Percentiles rank a stretch among this genome's conserved stretches.
phyloP scores from a whole-genome alignment of 441 rosid genomes.

The Populus trichocarpa region DNA sequence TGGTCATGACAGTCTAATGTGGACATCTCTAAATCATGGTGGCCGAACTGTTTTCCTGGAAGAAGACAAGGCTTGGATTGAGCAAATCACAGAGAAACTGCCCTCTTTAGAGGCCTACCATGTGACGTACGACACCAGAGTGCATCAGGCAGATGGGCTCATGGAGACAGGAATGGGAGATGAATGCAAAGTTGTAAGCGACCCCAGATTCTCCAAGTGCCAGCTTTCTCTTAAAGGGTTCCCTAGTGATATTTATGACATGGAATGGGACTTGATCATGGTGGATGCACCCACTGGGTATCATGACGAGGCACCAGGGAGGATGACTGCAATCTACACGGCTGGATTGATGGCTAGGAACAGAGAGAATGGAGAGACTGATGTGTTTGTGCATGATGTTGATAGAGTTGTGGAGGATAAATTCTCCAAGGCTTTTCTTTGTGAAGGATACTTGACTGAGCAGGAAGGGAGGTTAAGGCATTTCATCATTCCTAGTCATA shows the following conservation, averaged over 20 bases:
- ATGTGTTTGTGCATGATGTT: slow-evolving; percentile 87
- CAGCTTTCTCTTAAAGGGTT: slow-evolving; percentile 72
- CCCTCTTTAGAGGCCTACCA: slow-evolving; percentile 77
- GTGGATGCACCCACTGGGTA: slow-evolving; percentile 92
- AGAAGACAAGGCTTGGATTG: slow-evolving; percentile 87
- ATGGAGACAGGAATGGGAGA: slow-evolving; percentile 65
- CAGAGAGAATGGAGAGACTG: slow-evolving; percentile 54
- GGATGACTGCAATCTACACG: slow-evolving; percentile 84
- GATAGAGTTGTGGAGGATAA: slow-evolving; percentile 71
- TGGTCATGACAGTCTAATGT: slow-evolving; percentile 96
- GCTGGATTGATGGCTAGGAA: slow-evolving; percentile 91
- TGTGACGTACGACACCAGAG: slow-evolving; percentile 77
- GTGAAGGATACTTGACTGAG: slow-evolving; percentile 69
- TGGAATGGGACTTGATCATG: slow-evolving; percentile 83
- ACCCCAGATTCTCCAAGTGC: slow-evolving; percentile 73
- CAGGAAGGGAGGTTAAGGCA: slow-evolving; percentile 85
- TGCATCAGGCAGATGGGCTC: slow-evolving; percentile 59
- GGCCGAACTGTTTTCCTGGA: slow-evolving; percentile 87
- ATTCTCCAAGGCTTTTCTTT: slow-evolving; percentile 69
- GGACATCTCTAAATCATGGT: slow-evolving; percentile 82
- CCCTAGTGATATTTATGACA: slow-evolving; percentile 61
- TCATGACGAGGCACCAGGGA: slow-evolving; percentile 84
- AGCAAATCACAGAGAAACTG: slow-evolving; percentile 50
- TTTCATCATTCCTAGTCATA: slow-evolving; percentile 67
- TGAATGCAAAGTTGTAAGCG: slow-evolving; percentile 63